A percentile compares a stretch with the other conserved stretches of the same genome.
Conservation (phyloP, 1,284 basidiomycete genomes). For the Austroboletus niveus region DNA sequence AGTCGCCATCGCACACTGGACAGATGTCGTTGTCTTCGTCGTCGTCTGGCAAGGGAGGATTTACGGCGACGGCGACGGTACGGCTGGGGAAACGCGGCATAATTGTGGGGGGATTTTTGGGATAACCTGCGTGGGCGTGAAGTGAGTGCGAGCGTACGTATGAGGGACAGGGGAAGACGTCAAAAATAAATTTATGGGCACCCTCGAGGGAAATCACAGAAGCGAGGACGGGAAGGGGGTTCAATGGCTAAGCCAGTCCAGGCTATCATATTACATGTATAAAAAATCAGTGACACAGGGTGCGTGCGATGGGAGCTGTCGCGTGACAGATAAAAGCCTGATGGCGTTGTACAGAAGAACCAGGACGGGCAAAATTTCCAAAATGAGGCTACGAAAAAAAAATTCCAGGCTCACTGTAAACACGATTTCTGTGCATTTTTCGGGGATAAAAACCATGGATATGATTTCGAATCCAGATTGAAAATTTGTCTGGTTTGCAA, state of each 20-base stretch:
- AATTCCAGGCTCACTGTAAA: slow-evolving; percentile 38
- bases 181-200: slow-evolving; percentile 23
- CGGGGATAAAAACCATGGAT: slow-evolving; percentile 47
- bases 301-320: slow-evolving; percentile 33
- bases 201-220: slow-evolving; percentile 23
- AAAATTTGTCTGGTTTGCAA: slow-evolving; percentile 20
- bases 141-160: slow-evolving; percentile 26
- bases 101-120: slow-evolving; percentile 56
- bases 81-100: slow-evolving; percentile 67
- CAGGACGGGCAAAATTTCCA: slow-evolving; percentile 22
- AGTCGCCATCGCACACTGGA: slow-evolving; percentile 82
- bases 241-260: slow-evolving; percentile 8
- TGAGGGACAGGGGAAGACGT: slow-evolving; percentile 23
- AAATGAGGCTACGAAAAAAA: slow-evolving; percentile 26
- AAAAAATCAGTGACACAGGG: slow-evolving; percentile 35
- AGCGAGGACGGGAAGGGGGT: slow-evolving; percentile 15
- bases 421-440: slow-evolving; percentile 51
- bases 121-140: slow-evolving; percentile 41
- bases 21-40: slow-evolving; percentile 81
- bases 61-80: slow-evolving; percentile 52
- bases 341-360: slow-evolving; percentile 26
- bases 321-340: slow-evolving; percentile 35
- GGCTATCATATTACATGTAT: slow-evolving; percentile 38
- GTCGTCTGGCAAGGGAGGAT: slow-evolving; percentile 40
- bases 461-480: slow-evolving; percentile 48